Evolutionary conservation across 106 monocot species (phyloP).

Genomic region (Amphibolis antarctica): DNA sequence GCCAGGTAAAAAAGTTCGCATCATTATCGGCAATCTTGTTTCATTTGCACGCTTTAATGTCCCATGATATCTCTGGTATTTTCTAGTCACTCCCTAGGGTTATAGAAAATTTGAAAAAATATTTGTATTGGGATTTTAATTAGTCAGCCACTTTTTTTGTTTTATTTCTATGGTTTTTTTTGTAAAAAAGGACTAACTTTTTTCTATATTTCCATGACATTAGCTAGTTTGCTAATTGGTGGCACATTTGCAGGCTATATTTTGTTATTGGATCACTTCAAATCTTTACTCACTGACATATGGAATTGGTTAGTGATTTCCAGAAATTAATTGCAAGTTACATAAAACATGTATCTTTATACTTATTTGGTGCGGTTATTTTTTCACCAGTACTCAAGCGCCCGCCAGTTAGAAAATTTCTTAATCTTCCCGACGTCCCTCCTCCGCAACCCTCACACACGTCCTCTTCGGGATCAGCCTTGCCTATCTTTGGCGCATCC

Average conservation of each 20-base stretch:
- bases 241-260: constrained; percentile 52
- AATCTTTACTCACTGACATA: constrained; percentile 78
- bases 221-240: not conserved
- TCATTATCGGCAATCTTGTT: no score
- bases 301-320: constrained; percentile 47
- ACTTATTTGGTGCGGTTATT: not conserved
- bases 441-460: constrained; percentile 12
- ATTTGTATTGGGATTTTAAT: no score
- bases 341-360: not conserved
- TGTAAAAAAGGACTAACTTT: no score
- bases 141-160: no score
- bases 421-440: constrained; percentile 42
- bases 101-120: no score
- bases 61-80: no score
- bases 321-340: not conserved
- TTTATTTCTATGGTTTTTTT: no score
- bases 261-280: constrained; percentile 94
- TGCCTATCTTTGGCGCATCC: constrained; percentile 41
- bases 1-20: no score
- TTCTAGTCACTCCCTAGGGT: no score
- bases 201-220: not conserved
- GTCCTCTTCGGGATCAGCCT: constrained; percentile 16
- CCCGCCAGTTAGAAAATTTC: constrained; percentile 47
- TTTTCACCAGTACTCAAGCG: constrained; percentile 43
- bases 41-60: no score